Evolutionary conservation across 257 asterid species (phyloP).

Genomic region (Lycium barbarum): DNA sequence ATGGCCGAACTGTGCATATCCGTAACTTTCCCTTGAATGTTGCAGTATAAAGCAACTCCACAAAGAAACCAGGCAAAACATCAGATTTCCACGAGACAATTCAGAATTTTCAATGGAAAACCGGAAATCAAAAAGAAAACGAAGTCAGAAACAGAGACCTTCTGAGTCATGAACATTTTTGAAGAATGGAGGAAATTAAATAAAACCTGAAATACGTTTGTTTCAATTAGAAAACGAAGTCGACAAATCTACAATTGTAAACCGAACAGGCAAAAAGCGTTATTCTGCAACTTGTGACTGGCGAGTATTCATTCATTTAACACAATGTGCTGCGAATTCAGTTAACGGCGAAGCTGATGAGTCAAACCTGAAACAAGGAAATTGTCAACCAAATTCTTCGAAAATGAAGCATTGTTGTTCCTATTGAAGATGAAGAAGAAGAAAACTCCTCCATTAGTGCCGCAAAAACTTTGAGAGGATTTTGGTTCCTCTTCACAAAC

Average conservation of each 20-base stretch:
- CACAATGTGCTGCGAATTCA: not conserved
- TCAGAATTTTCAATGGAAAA: not conserved
- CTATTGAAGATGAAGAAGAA: not conserved
- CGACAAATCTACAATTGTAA: not conserved
- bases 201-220: no score
- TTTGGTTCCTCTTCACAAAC: no score
- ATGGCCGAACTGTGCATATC: no score
- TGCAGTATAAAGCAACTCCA: not conserved
- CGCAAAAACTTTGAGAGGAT: no score
- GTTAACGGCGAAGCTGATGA: not conserved
- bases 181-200: not conserved
- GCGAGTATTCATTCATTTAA: not conserved
- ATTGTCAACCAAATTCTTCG: not conserved
- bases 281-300: not conserved
- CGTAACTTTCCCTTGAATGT: no score
- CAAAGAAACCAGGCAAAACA: not conserved
- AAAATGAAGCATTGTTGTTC: slow-evolving; percentile 11
- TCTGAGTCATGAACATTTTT: not conserved
- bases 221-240: no score
- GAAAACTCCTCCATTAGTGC: not conserved
- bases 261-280: not conserved
- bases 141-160: not conserved
- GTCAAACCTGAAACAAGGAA: slow-evolving; percentile 30
- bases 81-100: not conserved
- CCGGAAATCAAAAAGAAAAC: not conserved